A percentile compares a stretch with the other conserved stretches of the same genome.
Evolutionary conservation across 2,329 filamentous ascomycete genomes (phyloP).

Genomic region (Paraphaeosphaeria minitans): DNA sequence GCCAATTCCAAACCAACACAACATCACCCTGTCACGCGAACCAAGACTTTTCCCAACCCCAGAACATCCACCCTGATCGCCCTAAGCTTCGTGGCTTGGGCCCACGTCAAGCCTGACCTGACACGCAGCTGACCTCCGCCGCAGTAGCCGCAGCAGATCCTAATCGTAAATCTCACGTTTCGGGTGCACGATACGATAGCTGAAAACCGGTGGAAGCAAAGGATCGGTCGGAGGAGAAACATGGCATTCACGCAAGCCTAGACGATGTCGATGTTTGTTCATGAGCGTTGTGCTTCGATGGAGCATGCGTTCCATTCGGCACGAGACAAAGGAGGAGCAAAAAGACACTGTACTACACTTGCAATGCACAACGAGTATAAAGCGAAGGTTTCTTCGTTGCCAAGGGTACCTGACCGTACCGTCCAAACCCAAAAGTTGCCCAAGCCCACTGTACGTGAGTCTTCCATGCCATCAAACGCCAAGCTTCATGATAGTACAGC

Average conservation of each 20-base stretch:
- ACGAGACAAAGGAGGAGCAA: too few species aligned
- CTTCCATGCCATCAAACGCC: not conserved
- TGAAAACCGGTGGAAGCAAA: too few species aligned
- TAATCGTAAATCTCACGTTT: not conserved
- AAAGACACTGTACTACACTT: not conserved
- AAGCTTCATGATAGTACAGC: slow-evolving; percentile 1
- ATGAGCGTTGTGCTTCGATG: too few species aligned
- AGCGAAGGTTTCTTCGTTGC: not conserved
- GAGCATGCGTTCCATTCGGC: too few species aligned
- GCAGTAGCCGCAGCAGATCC: not conserved
- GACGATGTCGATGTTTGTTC: too few species aligned
- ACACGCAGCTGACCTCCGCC: not conserved
- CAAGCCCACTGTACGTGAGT: slow-evolving; percentile 5
- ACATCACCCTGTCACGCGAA: not conserved
- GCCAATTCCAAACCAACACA: not conserved
- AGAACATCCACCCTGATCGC: not conserved
- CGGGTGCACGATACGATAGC: too few species aligned
- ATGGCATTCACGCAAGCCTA: too few species aligned
- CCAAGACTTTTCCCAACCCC: not conserved
- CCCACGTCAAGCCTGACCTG: not conserved
- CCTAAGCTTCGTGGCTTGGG: not conserved
- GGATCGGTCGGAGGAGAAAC: too few species aligned
- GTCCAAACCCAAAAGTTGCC: not conserved
- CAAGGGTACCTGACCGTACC: not conserved
- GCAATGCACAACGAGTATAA: not conserved